Evolutionary conservation across 257 asterid species (phyloP), one percentile per base, ranked within the genome.

Genomic region (Solanum sparsipilum): DNA sequence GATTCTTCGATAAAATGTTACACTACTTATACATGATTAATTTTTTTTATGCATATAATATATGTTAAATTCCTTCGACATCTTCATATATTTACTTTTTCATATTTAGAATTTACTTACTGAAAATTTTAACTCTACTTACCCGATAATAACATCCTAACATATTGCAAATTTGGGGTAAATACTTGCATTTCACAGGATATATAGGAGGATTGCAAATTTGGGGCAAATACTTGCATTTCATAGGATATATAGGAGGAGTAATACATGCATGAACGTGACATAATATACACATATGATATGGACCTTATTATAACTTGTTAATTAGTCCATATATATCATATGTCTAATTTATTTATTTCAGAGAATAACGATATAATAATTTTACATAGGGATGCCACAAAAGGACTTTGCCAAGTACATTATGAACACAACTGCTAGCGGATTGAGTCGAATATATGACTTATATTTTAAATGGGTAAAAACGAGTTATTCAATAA

Each of bases 401-500:
- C 63, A 52, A 18, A 18, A 52, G 3, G 63, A 52, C n/a, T 16
- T 52, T 18, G 63, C 63, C 63, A 52, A 18, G 63, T 52, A 18
- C 21, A 52, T 18, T 18, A 52, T 0, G 63, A 52, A 10, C 63
- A 52, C 63, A 52, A 16, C 4, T 6, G 1, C n/a, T n/a, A n/a
- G 3, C 0, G 20, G 20, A 46, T 46, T 46, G 56, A 46, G 1
- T 46, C 3, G 3, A 13, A 13, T 46, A 46, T 46, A 46, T 0
- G 20, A 46, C 0, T 46, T 0, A 46, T 13, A 46, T 46, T 46
- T 13, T 46, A 46, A 46, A 13, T 46, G 1, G 20, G 1, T 13
- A 46, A 13, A 46, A 46, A 46, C 0, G 20, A 46, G 0, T 46
- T 46, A 46, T 0, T 0, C 0, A 46, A 46, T 13, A 13, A 5